These are phyloP conservation scores for Chytriomyces sp. DNA, from an alignment of 192 early-diverging fungal species.

Conservation along the genomic window DNA sequence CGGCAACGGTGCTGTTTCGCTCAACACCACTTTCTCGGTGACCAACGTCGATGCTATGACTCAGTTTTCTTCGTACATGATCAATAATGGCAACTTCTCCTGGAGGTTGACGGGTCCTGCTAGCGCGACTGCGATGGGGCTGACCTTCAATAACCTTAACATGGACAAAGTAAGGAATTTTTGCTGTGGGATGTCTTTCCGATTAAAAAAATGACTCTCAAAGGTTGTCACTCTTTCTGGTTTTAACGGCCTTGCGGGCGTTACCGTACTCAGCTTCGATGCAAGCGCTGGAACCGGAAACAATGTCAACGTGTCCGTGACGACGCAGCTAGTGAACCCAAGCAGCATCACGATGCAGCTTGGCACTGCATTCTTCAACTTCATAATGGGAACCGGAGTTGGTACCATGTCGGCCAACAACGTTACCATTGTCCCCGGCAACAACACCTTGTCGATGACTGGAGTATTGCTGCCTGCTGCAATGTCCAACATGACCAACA, in stretches of 20 bases:
- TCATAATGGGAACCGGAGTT: slow-evolving; percentile 9
- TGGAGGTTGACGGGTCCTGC: slow-evolving; percentile 32
- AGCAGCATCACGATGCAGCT: slow-evolving; percentile 11
- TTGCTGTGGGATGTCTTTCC: too few species aligned
- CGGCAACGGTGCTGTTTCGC: slow-evolving; percentile 21
- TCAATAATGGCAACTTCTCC: slow-evolving; percentile 14
- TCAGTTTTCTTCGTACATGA: slow-evolving; percentile 34
- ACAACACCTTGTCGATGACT: slow-evolving; percentile 6
- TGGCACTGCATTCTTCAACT: slow-evolving; percentile 9
- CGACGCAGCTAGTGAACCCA: background rate
- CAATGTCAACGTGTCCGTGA: background rate
- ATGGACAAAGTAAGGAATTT: slow-evolving; percentile 45
- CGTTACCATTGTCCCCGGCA: slow-evolving; percentile 4
- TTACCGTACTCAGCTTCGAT: slow-evolving; percentile 6
- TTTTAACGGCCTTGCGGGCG: slow-evolving; percentile 29
- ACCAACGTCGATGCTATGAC: slow-evolving; percentile 14
- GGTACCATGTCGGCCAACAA: background rate
- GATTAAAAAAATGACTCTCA: too few species aligned
- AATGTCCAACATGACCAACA: background rate
- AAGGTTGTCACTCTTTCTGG: slow-evolving; percentile 29
- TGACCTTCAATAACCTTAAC: slow-evolving; percentile 38
- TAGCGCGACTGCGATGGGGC: slow-evolving; percentile 28
- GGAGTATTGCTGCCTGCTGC: slow-evolving; percentile 12
- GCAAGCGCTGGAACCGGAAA: slow-evolving; percentile 1
- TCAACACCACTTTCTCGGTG: slow-evolving; percentile 16